Evolutionary conservation across 2,329 filamentous ascomycete species (phyloP), one percentile per base, ranked within the genome.

Genomic region (Pyrenophora graminea): DNA sequence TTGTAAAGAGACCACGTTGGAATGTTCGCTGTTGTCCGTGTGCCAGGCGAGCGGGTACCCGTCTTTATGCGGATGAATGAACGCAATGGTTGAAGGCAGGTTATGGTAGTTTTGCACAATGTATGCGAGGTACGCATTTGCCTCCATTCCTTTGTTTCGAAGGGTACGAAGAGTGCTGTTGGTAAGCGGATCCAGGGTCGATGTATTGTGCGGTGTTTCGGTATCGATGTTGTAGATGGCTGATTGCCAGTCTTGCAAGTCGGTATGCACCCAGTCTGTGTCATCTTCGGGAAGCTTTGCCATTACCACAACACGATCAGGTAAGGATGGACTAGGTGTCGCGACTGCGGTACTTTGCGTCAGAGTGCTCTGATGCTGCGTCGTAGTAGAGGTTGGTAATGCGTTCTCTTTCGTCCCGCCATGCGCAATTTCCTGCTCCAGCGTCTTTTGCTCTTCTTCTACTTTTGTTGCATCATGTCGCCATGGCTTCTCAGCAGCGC

Each of bases 171-270:
- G 33, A 31, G 56, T 60, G 30, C 44, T 53, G 45, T 60, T 55
- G 8, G 52, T 59, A 32, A 62, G 43, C 38, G 56, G 59, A 46
- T 62, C 52, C 25, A 58, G 40, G 9, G 54, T 56, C 13, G 56
- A 62, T 43, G 7, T 27, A 17, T 51, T 51, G 36, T 57, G 55
- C 6, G 53, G 55, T 44, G 42, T 59, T 48, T 53, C 55, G 13
- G 31, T 55, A 15, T 63, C 58, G 31, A 65, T 50, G 60, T 48
- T 66, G 67, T 37, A 72, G 66, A 59, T 79, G 76, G 76, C 53
- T 66, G 68, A 63, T 79, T 81, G 72, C 46, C 71, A 80, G 46
- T 58, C 59, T 48, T 41, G 45, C 25, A 62, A 43, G 19, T 62
- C 54, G 31, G 36, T 48, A 19, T 63, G 55, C 33, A 62, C 57